These are phyloP conservation scores for Vitellaria paradoxa DNA, from an alignment of 179 eudicot genomes.

Conservation along the genomic window DNA sequence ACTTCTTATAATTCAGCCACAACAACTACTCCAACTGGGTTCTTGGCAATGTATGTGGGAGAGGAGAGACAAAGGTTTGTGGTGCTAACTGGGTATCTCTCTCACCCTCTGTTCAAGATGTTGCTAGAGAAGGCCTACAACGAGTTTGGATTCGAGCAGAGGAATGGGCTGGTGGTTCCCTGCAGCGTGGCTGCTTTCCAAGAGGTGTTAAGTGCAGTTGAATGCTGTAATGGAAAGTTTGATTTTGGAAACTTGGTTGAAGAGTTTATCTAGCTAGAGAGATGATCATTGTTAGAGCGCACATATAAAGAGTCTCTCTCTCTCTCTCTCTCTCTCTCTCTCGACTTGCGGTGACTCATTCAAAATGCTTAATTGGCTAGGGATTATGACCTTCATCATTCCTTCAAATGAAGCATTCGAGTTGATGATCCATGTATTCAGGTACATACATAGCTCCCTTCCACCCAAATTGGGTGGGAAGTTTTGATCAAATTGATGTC, in stretches of 20 bases:
- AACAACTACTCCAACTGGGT: slow-evolving; percentile 43
- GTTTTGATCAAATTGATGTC: too few relatives aligned
- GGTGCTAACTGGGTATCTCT: slow-evolving; percentile 63
- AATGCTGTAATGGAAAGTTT: slow-evolving; percentile 55
- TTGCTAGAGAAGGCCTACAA: slow-evolving; percentile 64
- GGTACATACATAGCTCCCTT: too few relatives aligned
- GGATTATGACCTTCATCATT: too few relatives aligned
- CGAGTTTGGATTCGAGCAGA: slow-evolving; percentile 71
- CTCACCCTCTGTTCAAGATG: slow-evolving; percentile 85
- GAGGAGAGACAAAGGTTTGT: slow-evolving; percentile 62
- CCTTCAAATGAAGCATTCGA: too few relatives aligned
- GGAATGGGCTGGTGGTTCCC: slow-evolving; percentile 60
- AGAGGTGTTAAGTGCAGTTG: slow-evolving; percentile 58
- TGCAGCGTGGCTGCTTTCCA: slow-evolving; percentile 61
- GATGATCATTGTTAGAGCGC: too few relatives aligned
- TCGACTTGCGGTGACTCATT: too few relatives aligned
- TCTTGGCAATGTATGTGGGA: slow-evolving; percentile 63
- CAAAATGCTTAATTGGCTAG: too few relatives aligned
- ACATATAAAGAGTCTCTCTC: too few relatives aligned
- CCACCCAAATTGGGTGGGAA: too few relatives aligned
- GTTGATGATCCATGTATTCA: too few relatives aligned
- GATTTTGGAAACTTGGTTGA: slow-evolving; percentile 58
- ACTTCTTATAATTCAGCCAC: too few relatives aligned
- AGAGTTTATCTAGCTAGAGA: slow-evolving; percentile 33
- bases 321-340: too few relatives aligned